Evolutionary conservation across 2,329 filamentous ascomycete species (phyloP).

Genomic region (Aspergillus bombycis): DNA sequence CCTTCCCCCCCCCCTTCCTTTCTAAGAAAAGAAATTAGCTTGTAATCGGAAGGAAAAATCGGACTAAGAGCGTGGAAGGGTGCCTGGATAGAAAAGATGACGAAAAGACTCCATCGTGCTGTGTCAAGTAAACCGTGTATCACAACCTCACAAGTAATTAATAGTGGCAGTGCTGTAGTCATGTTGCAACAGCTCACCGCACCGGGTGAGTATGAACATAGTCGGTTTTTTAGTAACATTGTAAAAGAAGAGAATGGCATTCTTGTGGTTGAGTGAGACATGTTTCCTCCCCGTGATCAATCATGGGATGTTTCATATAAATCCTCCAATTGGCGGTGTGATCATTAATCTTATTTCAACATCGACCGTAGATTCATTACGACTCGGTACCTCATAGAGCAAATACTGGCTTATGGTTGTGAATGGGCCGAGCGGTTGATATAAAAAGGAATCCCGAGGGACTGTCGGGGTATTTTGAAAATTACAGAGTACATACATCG

Average conservation of each 20-base stretch:
- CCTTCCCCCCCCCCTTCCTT: background rate
- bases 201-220: background rate
- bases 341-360: background rate
- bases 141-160: no score
- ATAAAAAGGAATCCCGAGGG: background rate
- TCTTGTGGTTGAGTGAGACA: background rate
- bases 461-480: background rate
- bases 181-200: background rate
- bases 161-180: background rate
- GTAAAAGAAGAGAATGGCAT: background rate
- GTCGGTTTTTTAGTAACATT: background rate
- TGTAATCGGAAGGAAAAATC: background rate
- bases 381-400: background rate
- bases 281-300: background rate
- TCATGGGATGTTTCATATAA: background rate
- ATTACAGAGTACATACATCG: background rate
- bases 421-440: background rate
- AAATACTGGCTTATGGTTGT: background rate
- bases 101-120: background rate
- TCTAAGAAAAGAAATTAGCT: constrained; percentile 3
- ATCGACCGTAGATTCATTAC: background rate
- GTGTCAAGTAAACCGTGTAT: background rate
- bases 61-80: no score
- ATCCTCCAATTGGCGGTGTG: background rate
- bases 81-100: background rate